phyloP scores from a whole-genome alignment of 768 basidiomycete genomes.

The Pleurotus sapidus region DNA sequence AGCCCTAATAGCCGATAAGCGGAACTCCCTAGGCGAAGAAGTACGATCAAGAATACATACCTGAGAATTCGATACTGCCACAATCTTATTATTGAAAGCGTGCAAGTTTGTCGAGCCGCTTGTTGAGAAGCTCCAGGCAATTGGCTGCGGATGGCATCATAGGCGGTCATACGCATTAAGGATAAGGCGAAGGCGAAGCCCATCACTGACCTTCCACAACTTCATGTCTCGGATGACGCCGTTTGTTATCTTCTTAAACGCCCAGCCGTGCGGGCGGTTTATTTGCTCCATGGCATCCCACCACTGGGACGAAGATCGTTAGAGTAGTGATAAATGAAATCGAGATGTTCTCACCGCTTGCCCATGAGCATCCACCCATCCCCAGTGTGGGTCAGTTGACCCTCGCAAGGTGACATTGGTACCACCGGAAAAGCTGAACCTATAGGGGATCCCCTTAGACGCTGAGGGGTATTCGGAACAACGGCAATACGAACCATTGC shows the following conservation, averaged over 20 bases:
- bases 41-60: conserved; percentile 14
- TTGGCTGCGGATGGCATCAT: conserved; percentile 32
- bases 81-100: conserved; percentile 51
- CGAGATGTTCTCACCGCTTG: conserved; percentile 35
- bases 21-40: too few relatives aligned
- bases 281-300: conserved; percentile 52
- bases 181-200: too few relatives aligned
- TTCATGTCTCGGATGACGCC: conserved; percentile 60
- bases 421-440: conserved; percentile 55
- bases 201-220: conserved; percentile 40
- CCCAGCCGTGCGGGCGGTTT: conserved; percentile 54
- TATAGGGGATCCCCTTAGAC: conserved; percentile 14
- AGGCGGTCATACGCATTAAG: too few relatives aligned
- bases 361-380: conserved; percentile 65
- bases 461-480: neutral
- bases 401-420: conserved; percentile 59
- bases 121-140: conserved; percentile 59
- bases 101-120: conserved; percentile 48
- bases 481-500: conserved; percentile 31
- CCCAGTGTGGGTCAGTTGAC: conserved; percentile 51
- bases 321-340: neutral
- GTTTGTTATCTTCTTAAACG: conserved; percentile 49
- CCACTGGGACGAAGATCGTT: conserved; percentile 37
- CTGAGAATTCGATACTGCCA: conserved; percentile 45
- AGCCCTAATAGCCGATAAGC: conserved; percentile 30